phyloP scores from a whole-genome alignment of 805 yeast genomes.

The Scheffersomyces coipomensis region DNA sequence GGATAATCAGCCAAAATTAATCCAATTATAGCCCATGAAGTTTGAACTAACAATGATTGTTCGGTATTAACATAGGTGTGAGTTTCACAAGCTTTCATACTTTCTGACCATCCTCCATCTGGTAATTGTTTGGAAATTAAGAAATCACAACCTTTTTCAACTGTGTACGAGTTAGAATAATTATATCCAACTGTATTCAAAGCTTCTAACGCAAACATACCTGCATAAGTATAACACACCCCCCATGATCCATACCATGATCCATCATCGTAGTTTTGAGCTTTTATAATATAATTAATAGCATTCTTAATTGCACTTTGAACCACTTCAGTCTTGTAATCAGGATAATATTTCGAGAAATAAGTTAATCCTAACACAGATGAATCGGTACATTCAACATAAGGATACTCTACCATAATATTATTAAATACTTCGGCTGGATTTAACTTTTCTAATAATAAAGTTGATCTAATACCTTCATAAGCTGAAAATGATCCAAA shows the following conservation, averaged over 20 bases:
- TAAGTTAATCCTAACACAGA: conserved; percentile 84
- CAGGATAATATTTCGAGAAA: conserved; percentile 61
- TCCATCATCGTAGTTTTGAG: conserved; percentile 72
- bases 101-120: conserved; percentile 99
- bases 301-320: conserved; percentile 71
- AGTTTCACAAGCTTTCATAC: conserved; percentile 86
- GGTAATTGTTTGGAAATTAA: conserved; percentile 66
- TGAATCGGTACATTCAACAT: conserved; percentile 97
- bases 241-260: conserved; percentile 99
- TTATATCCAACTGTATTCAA: conserved; percentile 63
- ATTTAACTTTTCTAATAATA: conserved; percentile 71
- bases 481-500: conserved; percentile 92
- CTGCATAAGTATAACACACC: conserved; percentile 90
- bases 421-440: conserved; percentile 99
- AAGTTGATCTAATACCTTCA: conserved; percentile 81
- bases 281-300: conserved; percentile 61
- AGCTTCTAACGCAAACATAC: conserved; percentile 97
- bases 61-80: conserved; percentile 67
- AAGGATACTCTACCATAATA: conserved; percentile 98
- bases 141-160: conserved; percentile 81
- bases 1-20: conserved; percentile 82
- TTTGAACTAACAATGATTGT: conserved; percentile 76
- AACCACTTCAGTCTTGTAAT: conserved; percentile 67
- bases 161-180: conserved; percentile 62
- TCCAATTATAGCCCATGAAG: conserved; percentile 90